Percentiles rank a stretch among this genome's conserved stretches.
phyloP scores from a whole-genome alignment of 2,329 filamentous ascomycete species.

The Exserohilum turcica region DNA sequence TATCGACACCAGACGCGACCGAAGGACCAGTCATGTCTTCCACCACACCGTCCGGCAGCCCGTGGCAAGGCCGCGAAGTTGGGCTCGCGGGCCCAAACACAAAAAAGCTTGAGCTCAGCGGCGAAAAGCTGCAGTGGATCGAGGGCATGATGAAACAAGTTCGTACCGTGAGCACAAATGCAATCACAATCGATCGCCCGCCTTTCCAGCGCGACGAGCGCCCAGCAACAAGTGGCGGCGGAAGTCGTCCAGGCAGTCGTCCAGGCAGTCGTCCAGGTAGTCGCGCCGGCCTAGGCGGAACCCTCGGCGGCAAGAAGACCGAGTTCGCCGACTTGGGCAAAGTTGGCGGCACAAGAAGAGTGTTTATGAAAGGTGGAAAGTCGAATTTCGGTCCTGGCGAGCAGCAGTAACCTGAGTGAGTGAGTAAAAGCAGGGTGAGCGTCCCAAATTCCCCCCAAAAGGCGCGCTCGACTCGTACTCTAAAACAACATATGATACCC shows the following conservation, averaged over 20 bases:
- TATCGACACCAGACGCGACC: slow-evolving; percentile 34
- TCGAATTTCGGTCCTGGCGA: slow-evolving; percentile 6
- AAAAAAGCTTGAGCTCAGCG: slow-evolving; percentile 67
- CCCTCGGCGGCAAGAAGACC: slow-evolving; percentile 25
- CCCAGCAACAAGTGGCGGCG: slow-evolving; percentile 34
- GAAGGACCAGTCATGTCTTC: slow-evolving; percentile 35
- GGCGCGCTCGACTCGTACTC: background rate
- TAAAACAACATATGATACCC: slow-evolving; percentile 15
- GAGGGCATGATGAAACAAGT: slow-evolving; percentile 83
- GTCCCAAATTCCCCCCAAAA: background rate
- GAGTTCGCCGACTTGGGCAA: slow-evolving; percentile 73
- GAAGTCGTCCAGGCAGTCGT: slow-evolving; percentile 28
- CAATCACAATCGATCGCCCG: slow-evolving; percentile 23
- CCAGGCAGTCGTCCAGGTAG: slow-evolving; percentile 27
- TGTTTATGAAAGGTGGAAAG: slow-evolving; percentile 61
- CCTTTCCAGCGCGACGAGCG: slow-evolving; percentile 26
- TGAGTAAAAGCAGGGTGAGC: too few relatives aligned
- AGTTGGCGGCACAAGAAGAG: slow-evolving; percentile 72
- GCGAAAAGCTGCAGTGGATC: slow-evolving; percentile 78
- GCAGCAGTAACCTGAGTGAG: background rate
- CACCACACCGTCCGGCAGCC: slow-evolving; percentile 35
- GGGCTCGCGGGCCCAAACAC: slow-evolving; percentile 73
- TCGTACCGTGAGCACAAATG: slow-evolving; percentile 68
- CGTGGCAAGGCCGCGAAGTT: slow-evolving; percentile 54
- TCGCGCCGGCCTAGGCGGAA: slow-evolving; percentile 21